Evolutionary conservation across 2,329 filamentous ascomycete genomes (phyloP).

Genomic region (Biscogniauxia marginata): DNA sequence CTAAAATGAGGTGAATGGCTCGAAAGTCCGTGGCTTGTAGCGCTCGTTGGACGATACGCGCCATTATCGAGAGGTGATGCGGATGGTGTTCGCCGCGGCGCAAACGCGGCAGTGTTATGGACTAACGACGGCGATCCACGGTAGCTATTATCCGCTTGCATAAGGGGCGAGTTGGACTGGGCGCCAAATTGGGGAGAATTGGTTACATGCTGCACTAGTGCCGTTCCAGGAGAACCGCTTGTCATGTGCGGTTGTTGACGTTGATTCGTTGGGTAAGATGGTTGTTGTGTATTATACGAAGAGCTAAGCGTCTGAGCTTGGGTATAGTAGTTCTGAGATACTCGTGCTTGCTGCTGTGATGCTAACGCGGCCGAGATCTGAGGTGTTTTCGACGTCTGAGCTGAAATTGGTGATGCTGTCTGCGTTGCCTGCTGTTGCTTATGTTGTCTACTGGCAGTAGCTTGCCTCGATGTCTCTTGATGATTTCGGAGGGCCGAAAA

Average conservation of each 20-base stretch:
- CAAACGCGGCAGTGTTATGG: constrained; percentile 28
- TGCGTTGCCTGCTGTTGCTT: constrained; percentile 26
- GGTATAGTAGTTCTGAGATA: constrained; percentile 30
- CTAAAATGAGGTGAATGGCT: constrained; percentile 33
- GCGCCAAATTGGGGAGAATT: constrained; percentile 34
- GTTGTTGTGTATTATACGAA: constrained; percentile 29
- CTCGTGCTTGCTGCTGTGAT: constrained; percentile 28
- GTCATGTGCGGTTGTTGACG: constrained; percentile 30
- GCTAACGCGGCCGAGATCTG: constrained; percentile 28
- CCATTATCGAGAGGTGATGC: constrained; percentile 32
- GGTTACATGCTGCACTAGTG: constrained; percentile 32
- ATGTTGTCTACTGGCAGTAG: constrained; percentile 25
- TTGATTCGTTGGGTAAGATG: constrained; percentile 28
- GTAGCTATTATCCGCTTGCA: constrained; percentile 32
- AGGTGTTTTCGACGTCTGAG: constrained; percentile 29
- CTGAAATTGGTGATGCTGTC: constrained; percentile 28
- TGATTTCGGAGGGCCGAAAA: constrained; percentile 28
- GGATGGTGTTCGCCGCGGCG: constrained; percentile 29
- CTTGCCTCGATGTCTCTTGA: constrained; percentile 24
- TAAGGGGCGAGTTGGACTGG: constrained; percentile 33
- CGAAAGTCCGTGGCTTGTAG: constrained; percentile 25
- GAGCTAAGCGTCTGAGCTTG: constrained; percentile 27
- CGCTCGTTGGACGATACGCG: constrained; percentile 25
- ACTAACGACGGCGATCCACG: constrained; percentile 32
- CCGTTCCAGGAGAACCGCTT: constrained; percentile 29